These are phyloP conservation scores for Kappamyces sp. DNA, from an alignment of 192 early-diverging fungal species.

Conservation along the genomic window DNA sequence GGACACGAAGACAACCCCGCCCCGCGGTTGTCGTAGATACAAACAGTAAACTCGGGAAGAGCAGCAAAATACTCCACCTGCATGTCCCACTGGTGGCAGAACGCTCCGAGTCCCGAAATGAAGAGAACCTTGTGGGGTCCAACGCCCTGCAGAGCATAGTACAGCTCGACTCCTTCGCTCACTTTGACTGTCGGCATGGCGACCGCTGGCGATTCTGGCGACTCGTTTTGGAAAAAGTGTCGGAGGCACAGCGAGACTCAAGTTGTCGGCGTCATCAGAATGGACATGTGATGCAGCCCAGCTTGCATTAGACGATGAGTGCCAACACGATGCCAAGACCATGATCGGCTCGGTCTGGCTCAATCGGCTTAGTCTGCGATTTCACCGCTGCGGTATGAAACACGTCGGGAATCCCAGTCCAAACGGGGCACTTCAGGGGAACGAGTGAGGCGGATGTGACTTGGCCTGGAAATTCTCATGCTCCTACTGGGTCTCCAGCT, in stretches of 20 bases:
- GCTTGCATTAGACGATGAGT: no score
- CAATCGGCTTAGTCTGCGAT: no score
- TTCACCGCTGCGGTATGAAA: no score
- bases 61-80: conserved; percentile 19
- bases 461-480: neutral
- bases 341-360: no score
- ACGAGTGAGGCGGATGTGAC: no score
- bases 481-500: neutral
- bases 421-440: no score
- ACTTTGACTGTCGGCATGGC: conserved; percentile 14
- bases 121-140: conserved; percentile 11
- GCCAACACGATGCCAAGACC: no score
- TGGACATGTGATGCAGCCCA: no score
- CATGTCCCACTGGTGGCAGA: conserved; percentile 16
- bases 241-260: no score
- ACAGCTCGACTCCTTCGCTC: conserved; percentile 2
- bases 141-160: conserved; percentile 2
- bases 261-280: no score
- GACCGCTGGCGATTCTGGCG: neutral
- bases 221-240: no score
- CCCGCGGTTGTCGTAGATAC: conserved; percentile 25
- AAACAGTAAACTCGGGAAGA: conserved; percentile 19
- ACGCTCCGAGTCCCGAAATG: conserved; percentile 6
- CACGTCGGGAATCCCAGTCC: no score
- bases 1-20: conserved; percentile 13